phyloP scores from a whole-genome alignment of 768 basidiomycete species.

The Tricholoma sp. region DNA sequence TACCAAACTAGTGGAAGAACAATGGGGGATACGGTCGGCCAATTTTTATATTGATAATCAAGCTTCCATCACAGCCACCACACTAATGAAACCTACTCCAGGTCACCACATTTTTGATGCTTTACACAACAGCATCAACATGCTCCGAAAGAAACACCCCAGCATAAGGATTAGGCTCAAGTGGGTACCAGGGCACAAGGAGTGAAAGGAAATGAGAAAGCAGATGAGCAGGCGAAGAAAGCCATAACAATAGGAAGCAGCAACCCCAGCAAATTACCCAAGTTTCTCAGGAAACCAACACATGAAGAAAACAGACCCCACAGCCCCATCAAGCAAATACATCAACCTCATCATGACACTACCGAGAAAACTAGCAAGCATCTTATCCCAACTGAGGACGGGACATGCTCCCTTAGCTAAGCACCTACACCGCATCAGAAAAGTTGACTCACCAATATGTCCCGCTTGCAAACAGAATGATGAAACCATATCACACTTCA shows the following conservation, averaged over 20 bases:
- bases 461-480: too few species aligned
- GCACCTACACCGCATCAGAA: too few species aligned
- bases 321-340: too few species aligned
- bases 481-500: too few species aligned
- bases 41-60: background rate
- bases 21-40: background rate
- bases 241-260: slow-evolving; percentile 4
- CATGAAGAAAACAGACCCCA: too few species aligned
- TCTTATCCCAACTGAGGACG: too few species aligned
- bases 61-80: background rate
- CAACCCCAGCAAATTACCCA: background rate
- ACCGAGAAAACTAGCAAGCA: too few species aligned
- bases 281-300: too few species aligned
- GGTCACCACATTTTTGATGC: slow-evolving; percentile 5
- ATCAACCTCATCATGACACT: too few species aligned
- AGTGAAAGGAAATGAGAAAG: slow-evolving; percentile 20
- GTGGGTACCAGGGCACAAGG: slow-evolving; percentile 22
- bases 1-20: background rate
- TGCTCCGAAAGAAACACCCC: background rate
- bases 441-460: too few species aligned
- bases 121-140: background rate
- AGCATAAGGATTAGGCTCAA: slow-evolving; percentile 1
- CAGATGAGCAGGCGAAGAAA: slow-evolving; percentile 17
- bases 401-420: too few species aligned
- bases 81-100: background rate